Evolutionary conservation across 2,329 filamentous ascomycete species (phyloP).

Genomic region (Aulographum hederae): DNA sequence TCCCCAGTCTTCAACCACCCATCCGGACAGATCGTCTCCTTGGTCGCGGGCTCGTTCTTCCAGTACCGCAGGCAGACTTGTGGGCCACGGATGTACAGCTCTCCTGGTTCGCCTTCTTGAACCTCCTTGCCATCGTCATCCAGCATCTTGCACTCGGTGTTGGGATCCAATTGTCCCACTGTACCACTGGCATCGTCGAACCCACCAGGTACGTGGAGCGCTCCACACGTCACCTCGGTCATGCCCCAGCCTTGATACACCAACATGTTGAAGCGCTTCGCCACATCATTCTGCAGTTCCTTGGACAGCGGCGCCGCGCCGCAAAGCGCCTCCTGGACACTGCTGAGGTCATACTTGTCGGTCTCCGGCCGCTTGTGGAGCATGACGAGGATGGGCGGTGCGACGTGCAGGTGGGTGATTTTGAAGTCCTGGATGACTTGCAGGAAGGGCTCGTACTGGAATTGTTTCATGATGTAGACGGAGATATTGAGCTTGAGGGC

Average conservation of each 20-base stretch:
- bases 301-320: slow-evolving; percentile 24
- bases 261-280: slow-evolving; percentile 14
- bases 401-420: slow-evolving; percentile 21
- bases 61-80: slow-evolving; percentile 23
- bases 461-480: slow-evolving; percentile 22
- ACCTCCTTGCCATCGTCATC: slow-evolving; percentile 25
- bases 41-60: slow-evolving; percentile 20
- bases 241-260: slow-evolving; percentile 23
- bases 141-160: slow-evolving; percentile 21
- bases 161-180: slow-evolving; percentile 21
- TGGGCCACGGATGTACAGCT: slow-evolving; percentile 21
- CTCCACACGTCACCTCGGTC: slow-evolving; percentile 24
- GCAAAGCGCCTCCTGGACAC: slow-evolving; percentile 20
- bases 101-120: slow-evolving; percentile 16
- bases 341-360: slow-evolving; percentile 20
- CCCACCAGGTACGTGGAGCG: slow-evolving; percentile 17
- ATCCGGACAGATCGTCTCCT: slow-evolving; percentile 17
- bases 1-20: slow-evolving; percentile 21
- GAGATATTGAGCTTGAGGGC: slow-evolving; percentile 28
- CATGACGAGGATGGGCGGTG: slow-evolving; percentile 25
- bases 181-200: slow-evolving; percentile 18
- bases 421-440: slow-evolving; percentile 17
- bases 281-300: slow-evolving; percentile 22
- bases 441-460: slow-evolving; percentile 21
- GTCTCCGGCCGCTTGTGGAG: slow-evolving; percentile 24